Evolutionary conservation across 2,329 filamentous ascomycete genomes (phyloP).

Genomic region (Pezicula radicicola): DNA sequence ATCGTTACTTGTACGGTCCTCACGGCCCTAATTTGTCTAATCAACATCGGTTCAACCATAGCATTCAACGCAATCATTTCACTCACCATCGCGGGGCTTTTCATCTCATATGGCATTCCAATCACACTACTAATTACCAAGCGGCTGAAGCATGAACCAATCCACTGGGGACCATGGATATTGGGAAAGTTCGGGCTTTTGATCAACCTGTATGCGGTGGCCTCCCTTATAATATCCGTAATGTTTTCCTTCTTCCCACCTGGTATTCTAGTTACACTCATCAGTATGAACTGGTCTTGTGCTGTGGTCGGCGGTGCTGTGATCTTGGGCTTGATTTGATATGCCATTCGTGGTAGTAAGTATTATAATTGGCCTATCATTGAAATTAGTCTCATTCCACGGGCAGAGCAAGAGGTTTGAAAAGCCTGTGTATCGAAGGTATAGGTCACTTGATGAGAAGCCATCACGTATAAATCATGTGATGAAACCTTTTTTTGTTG

Average conservation of each 20-base stretch:
- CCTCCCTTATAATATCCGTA: conserved; percentile 36
- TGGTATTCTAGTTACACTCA: conserved; percentile 13
- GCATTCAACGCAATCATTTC: conserved; percentile 44
- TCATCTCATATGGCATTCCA: conserved; percentile 39
- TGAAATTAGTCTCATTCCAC: not conserved
- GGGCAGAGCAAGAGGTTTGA: not conserved
- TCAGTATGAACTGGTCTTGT: conserved; percentile 66
- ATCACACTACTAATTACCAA: conserved; percentile 37
- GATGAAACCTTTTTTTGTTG: too few relatives aligned
- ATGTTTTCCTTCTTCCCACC: conserved; percentile 43
- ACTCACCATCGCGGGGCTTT: conserved; percentile 39
- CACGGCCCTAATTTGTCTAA: conserved; percentile 30
- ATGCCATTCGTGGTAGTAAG: conserved; percentile 57
- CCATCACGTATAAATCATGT: too few relatives aligned
- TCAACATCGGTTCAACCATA: conserved; percentile 36
- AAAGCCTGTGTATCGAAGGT: not conserved
- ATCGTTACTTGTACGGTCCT: conserved; percentile 29
- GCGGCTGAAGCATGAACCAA: conserved; percentile 27
- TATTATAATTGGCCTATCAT: conserved; percentile 66
- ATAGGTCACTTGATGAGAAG: too few relatives aligned
- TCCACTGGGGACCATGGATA: conserved; percentile 18
- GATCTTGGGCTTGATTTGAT: conserved; percentile 58
- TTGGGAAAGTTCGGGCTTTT: conserved; percentile 18
- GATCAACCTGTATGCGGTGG: conserved; percentile 10
- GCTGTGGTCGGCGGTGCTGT: conserved; percentile 65